phyloP scores from a whole-genome alignment of 2,329 filamentous ascomycete genomes.

The Talaromyces pinophilus region DNA sequence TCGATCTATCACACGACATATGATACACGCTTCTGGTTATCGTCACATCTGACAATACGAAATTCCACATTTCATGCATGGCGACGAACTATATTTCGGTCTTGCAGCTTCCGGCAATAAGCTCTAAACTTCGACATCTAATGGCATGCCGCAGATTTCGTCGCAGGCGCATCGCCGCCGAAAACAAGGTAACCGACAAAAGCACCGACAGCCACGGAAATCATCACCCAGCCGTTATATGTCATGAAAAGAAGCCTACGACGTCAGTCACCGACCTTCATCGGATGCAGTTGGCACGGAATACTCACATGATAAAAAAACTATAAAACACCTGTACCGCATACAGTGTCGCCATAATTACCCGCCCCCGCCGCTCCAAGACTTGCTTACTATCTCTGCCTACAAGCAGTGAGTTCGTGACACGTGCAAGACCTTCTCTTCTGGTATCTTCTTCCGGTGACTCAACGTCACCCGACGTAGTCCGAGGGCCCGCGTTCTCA shows the following conservation, averaged over 20 bases:
- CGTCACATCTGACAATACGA: not conserved
- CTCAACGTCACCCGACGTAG: constrained; percentile 1
- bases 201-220: constrained; percentile 82
- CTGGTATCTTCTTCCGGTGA: constrained; percentile 15
- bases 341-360: constrained; percentile 82
- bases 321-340: constrained; percentile 96
- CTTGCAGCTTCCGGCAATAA: not conserved
- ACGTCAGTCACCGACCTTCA: not conserved
- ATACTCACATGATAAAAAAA: constrained; percentile 96
- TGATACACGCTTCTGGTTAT: constrained; percentile 21
- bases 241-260: constrained; percentile 98
- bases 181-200: constrained; percentile 87
- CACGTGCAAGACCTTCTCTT: constrained; percentile 30
- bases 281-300: not conserved
- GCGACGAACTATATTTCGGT: not conserved
- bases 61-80: not conserved
- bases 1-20: constrained; percentile 3
- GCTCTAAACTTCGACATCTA: constrained; percentile 40
- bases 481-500: constrained; percentile 35
- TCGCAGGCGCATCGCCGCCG: constrained; percentile 66
- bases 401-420: constrained; percentile 72
- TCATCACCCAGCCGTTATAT: constrained; percentile 99
- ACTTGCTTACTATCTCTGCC: constrained; percentile 65
- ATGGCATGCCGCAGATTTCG: constrained; percentile 90
- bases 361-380: constrained; percentile 67